phyloP scores from a whole-genome alignment of 2,329 filamentous ascomycete genomes.

The Pseudogymnoascus sp. region DNA sequence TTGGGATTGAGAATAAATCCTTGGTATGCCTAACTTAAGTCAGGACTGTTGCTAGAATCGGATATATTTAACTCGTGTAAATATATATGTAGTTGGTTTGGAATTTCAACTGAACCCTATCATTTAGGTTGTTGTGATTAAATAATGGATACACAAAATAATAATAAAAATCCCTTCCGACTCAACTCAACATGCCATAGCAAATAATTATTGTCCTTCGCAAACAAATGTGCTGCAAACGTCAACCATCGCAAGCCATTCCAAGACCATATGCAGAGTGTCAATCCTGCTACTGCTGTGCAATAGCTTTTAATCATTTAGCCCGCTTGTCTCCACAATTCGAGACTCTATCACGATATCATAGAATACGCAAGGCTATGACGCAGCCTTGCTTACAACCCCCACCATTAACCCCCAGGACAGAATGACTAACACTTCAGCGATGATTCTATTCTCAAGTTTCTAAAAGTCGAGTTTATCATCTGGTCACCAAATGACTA shows the following conservation, averaged over 20 bases:
- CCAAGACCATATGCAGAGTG: not conserved
- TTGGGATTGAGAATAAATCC: too few species aligned
- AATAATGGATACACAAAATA: not conserved
- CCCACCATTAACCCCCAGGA: not conserved
- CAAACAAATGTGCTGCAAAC: not conserved
- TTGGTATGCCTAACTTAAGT: too few species aligned
- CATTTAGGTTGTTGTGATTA: not conserved
- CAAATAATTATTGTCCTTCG: not conserved
- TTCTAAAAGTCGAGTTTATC: not conserved
- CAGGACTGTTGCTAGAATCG: too few species aligned
- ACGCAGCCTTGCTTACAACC: constrained; percentile 9
- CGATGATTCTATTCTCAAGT: not conserved
- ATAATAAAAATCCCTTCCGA: not conserved
- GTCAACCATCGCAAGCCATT: not conserved
- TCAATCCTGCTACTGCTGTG: not conserved
- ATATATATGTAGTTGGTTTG: too few species aligned
- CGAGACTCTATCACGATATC: constrained; percentile 2
- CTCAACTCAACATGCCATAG: not conserved
- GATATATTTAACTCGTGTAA: too few species aligned
- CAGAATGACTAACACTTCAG: not conserved
- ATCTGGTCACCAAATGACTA: constrained; percentile 44
- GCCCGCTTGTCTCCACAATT: constrained; percentile 5
- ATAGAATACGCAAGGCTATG: constrained; percentile 1
- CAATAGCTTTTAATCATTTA: not conserved
- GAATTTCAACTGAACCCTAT: too few species aligned